Evolutionary conservation across 2,329 filamentous ascomycete genomes (phyloP), one percentile per base, ranked within the genome.

Genomic region (Colletotrichum eleusines): DNA sequence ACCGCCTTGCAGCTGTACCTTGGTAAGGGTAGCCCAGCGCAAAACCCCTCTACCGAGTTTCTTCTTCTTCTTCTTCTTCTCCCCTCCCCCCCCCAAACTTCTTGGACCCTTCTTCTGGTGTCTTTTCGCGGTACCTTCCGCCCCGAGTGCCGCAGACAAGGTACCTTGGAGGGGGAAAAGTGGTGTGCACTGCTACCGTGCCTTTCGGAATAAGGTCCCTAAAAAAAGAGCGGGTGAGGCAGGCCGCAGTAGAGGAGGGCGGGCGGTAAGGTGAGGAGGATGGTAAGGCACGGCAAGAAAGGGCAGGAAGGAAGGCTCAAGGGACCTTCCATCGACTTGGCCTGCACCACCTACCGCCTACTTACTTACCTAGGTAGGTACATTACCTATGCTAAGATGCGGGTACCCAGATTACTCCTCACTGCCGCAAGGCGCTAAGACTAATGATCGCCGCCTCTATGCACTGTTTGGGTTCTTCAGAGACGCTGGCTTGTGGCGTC

Each of bases 391-490:
- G 50, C 50, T 54, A 53, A 53, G 33, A 55, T 62, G 14, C 31
- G 31, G 58, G 23, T 61, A 50, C 33, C 33, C 48, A 62, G 63
- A 62, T 48, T 63, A 63, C 58, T 71, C 58, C 68, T 71, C 58
- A 63, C 51, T 68, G 64, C 64, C 64, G 53, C 46, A 63, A n/a
- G 53, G 58, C 64, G 59, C 69, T 71, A 69, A 71, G 28, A 59
- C 64, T 28, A 26, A 51, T 18, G 68, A 71, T 71, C 68, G 59
- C 33, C 63, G 46, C 60, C 51, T 71, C 18, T 42, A 66, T 71
- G 68, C 63, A 71, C 68, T 63, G 42, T 68, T 67, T 71, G 42
- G 68, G 63, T 71, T 71, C 68, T 71, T 68, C 68, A 71, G 57
- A 71, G 68, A 71, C 58, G 63, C 68, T 68, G 63, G 51, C 58